Evolutionary conservation across 2,329 filamentous ascomycete genomes (phyloP).

Genomic region (Hypoxylon sp.): DNA sequence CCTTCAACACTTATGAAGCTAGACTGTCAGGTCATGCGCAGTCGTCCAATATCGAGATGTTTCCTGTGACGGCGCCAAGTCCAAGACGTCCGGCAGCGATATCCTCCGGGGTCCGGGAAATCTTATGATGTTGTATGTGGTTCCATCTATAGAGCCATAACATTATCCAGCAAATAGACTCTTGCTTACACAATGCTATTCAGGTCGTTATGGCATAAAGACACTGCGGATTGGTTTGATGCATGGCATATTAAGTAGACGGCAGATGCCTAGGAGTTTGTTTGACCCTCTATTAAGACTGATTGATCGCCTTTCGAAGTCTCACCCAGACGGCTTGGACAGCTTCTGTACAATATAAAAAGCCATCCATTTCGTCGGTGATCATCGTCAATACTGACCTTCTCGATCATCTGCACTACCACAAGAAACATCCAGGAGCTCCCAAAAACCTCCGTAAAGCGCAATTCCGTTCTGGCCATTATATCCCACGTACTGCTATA

Average conservation of each 20-base stretch:
- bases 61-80: constrained; percentile 36
- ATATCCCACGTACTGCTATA: neutral
- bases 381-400: constrained; percentile 13
- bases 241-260: constrained; percentile 4
- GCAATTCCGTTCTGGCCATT: neutral
- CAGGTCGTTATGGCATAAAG: constrained; percentile 13
- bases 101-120: constrained; percentile 20
- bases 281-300: constrained; percentile 16
- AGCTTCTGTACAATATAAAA: constrained; percentile 10
- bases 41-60: constrained; percentile 2
- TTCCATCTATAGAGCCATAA: constrained; percentile 27
- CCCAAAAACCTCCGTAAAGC: neutral
- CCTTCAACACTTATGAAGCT: neutral
- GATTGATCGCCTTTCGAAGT: constrained; percentile 38
- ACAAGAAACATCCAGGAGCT: neutral
- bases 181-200: neutral
- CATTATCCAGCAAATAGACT: constrained; percentile 4
- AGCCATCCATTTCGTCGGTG: constrained; percentile 11
- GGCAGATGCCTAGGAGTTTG: neutral
- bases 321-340: constrained; percentile 25
- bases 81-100: constrained; percentile 29
- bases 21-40: neutral
- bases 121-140: constrained; percentile 38
- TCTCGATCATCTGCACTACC: constrained; percentile 1
- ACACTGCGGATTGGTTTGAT: constrained; percentile 12